A percentile compares a stretch with the other conserved stretches of the same genome.
Evolutionary conservation across 352 stramenopile species (phyloP).

Genomic region (Pseudoperonospora humuli): DNA sequence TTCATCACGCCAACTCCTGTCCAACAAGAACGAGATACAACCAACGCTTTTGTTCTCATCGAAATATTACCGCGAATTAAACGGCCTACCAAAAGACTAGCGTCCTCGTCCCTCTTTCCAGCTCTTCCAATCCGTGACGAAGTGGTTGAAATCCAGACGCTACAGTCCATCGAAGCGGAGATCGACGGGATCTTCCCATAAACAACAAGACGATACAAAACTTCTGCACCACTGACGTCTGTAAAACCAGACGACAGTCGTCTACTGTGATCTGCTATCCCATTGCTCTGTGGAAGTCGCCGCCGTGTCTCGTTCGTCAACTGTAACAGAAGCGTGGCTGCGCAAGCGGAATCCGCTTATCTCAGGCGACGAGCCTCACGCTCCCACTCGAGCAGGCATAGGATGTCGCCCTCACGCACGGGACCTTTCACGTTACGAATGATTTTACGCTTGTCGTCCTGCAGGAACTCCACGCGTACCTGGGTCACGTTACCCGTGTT

Average conservation of each 20-base stretch:
- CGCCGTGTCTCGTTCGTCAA: slow-evolving; percentile 5
- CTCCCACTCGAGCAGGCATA: slow-evolving; percentile 99
- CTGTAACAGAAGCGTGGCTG: slow-evolving; percentile 15
- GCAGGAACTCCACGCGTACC: slow-evolving; percentile 98
- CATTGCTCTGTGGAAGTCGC: slow-evolving; percentile 4
- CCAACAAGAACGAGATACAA: slow-evolving; percentile 5
- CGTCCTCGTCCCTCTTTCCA: slow-evolving; percentile 16
- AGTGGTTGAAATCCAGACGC: slow-evolving; percentile 11
- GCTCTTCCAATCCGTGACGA: slow-evolving; percentile 13
- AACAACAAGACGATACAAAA: slow-evolving; percentile 9
- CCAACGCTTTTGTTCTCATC: slow-evolving; percentile 34
- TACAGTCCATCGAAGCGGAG: slow-evolving; percentile 12
- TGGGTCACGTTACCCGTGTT: slow-evolving; percentile 99
- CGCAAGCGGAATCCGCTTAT: slow-evolving; percentile 67
- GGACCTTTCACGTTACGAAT: slow-evolving; percentile 99
- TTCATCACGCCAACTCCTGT: too few relatives aligned
- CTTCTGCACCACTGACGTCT: slow-evolving; percentile 4
- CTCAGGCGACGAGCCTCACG: slow-evolving; percentile 96
- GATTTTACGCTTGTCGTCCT: slow-evolving; percentile 98
- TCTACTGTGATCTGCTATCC: slow-evolving; percentile 5
- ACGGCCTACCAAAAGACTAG: slow-evolving; percentile 27
- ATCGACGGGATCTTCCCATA: slow-evolving; percentile 3
- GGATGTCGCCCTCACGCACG: slow-evolving; percentile 97
- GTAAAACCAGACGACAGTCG: slow-evolving; percentile 8
- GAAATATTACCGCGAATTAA: slow-evolving; percentile 54